Conservation (phyloP, 225 moss, liverwort and hornwort species). For the Pseudisothecium myosuroides region DNA sequence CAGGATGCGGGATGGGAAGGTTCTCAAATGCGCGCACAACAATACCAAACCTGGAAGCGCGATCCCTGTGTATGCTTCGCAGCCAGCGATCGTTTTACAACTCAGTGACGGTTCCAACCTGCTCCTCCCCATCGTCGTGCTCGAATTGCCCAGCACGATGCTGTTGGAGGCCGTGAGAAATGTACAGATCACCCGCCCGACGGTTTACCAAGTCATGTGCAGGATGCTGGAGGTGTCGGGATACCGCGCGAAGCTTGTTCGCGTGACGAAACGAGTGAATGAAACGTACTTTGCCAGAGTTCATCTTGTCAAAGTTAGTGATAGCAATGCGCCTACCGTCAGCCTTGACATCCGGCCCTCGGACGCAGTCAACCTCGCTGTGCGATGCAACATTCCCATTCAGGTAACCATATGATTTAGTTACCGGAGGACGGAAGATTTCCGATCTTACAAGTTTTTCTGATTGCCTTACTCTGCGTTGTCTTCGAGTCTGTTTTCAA, state of each 20-base stretch:
- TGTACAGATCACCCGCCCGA: conserved; percentile 73
- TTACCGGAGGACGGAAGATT: not conserved
- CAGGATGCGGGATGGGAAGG: conserved; percentile 65
- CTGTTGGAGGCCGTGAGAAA: conserved; percentile 79
- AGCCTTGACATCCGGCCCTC: conserved; percentile 87
- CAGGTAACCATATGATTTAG: conserved; percentile 25
- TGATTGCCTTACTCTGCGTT: not conserved
- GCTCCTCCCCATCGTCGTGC: conserved; percentile 75
- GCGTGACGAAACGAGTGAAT: conserved; percentile 78
- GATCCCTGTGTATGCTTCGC: conserved; percentile 58
- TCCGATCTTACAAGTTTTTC: not conserved
- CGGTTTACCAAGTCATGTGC: conserved; percentile 87
- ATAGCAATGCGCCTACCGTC: conserved; percentile 42
- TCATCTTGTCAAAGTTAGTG: conserved; percentile 60
- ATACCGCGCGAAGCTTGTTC: conserved; percentile 68
- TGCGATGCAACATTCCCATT: conserved; percentile 75
- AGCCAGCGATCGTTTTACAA: conserved; percentile 79
- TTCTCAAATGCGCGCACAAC: conserved; percentile 72
- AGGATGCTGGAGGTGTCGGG: conserved; percentile 82
- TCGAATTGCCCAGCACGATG: conserved; percentile 74
- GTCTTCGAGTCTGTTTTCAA: not conserved
- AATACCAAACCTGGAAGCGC: conserved; percentile 32
- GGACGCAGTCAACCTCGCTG: conserved; percentile 85
- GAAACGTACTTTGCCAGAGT: conserved; percentile 80
- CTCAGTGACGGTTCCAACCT: conserved; percentile 77